These are phyloP conservation scores for Cladosporium austrohemisphaericum DNA, from an alignment of 2,329 filamentous ascomycete species.

Conservation along the genomic window DNA sequence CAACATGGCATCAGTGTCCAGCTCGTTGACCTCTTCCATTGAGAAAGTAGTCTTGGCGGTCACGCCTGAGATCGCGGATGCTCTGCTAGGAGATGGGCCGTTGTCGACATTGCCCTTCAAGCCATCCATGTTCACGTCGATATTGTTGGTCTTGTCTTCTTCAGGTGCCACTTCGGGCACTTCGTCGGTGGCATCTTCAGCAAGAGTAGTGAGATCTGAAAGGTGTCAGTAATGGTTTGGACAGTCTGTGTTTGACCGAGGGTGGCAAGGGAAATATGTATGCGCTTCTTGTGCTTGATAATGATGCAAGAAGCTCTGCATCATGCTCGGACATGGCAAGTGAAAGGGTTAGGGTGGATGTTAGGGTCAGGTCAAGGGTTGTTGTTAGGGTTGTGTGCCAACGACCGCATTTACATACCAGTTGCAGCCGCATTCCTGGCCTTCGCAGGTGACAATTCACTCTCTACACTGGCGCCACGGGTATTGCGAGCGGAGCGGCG, in stretches of 20 bases:
- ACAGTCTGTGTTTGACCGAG: background rate
- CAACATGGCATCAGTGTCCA: constrained; percentile 42
- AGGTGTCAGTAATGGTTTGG: background rate
- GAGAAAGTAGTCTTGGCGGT: constrained; percentile 47
- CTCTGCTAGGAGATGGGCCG: constrained; percentile 10
- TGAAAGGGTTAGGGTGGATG: constrained; percentile 1
- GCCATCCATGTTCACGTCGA: constrained; percentile 11
- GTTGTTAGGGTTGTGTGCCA: background rate
- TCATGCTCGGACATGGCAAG: no score
- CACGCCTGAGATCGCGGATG: constrained; percentile 45
- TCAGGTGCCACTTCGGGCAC: constrained; percentile 10
- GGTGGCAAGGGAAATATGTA: background rate
- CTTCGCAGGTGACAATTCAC: constrained; percentile 20
- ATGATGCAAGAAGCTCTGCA: no score
- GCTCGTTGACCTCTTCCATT: constrained; percentile 39
- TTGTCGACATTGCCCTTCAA: constrained; percentile 2
- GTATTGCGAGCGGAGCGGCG: constrained; percentile 12
- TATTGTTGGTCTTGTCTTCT: background rate
- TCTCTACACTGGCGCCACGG: constrained; percentile 1
- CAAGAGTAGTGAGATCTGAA: constrained; percentile 21
- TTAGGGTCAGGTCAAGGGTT: constrained; percentile 16
- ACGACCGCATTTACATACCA: background rate
- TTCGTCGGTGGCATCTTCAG: constrained; percentile 19
- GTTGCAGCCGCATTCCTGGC: background rate
- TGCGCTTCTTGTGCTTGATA: no score